Evolutionary conservation across 108 stramenopile genomes (phyloP), one percentile per base, ranked within the genome.

Genomic region (Nitzschia palea): DNA sequence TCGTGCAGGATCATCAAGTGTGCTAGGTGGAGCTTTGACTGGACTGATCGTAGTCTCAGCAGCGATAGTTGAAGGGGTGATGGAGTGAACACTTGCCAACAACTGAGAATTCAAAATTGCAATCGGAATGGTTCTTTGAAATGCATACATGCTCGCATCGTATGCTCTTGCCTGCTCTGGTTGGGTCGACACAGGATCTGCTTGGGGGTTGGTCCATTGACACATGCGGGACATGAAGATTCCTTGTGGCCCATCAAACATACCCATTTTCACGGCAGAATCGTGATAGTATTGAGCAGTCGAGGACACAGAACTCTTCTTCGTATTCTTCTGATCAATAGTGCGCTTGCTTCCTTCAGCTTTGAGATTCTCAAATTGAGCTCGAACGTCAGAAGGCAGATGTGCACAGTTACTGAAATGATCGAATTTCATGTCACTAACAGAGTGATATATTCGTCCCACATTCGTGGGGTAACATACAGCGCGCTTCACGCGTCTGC

Each of bases 391-490:
- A 9, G 52, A 37, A 23, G 81, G 77, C 26, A 86, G 53, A 2
- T 55, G 44, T 20, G 32, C 43, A 52, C 85, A 86, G 27, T 50
- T 25, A 26, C 55, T 57, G 55, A 86, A 83, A 57, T 86, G 85
- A 63, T 82, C 81, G 56, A 86, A 86, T 66, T 83, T 80, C 80
- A 83, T 80, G 50, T 86, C 85, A 45, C 67, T 69, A n/a, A 86
- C 80, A 27, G 69, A 80, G 44, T 86, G 78, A 43, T 86, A 86
- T 14, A 86, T 67, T 23, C 85, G 65, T 18, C 62, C 67, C 8
- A 86, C 74, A n/a, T 43, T 50, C 42, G 31, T 67, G 1, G 85
- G 85, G 58, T 80, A 86, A 45, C 81, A 83, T 0, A 77, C 72
- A 26, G 85, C 81, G 15, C 85, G 71, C 59, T 86, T 86, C 12